phyloP scores from a whole-genome alignment of 2,329 filamentous ascomycete genomes.

The Alternaria infectoria region DNA sequence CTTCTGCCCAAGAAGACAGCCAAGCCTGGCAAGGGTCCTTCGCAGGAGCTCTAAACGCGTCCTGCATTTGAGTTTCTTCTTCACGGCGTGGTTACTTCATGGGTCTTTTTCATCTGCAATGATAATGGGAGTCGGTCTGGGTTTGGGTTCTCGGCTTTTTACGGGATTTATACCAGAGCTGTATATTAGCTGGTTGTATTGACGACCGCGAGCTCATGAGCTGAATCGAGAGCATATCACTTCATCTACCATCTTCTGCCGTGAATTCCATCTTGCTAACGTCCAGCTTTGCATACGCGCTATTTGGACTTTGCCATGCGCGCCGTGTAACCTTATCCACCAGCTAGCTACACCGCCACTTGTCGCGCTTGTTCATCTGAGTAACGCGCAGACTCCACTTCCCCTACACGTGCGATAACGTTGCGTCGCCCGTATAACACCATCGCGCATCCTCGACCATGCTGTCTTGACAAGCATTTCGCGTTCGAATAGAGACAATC shows the following conservation, averaged over 20 bases:
- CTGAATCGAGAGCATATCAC: conserved; percentile 49
- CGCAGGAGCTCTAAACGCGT: conserved; percentile 85
- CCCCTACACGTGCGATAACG: not conserved
- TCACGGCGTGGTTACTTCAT: conserved; percentile 53
- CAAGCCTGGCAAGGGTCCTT: conserved; percentile 90
- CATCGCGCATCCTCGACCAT: not conserved
- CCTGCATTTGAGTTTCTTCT: conserved; percentile 43
- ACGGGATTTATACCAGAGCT: conserved; percentile 60
- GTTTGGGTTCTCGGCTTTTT: conserved; percentile 63
- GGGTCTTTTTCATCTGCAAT: conserved; percentile 69
- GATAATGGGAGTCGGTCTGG: conserved; percentile 76
- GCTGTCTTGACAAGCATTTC: not conserved
- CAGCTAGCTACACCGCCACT: not conserved
- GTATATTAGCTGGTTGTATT: conserved; percentile 65
- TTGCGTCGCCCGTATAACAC: not conserved
- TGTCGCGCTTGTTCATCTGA: not conserved
- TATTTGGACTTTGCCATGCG: not conserved
- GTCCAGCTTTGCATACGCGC: not conserved
- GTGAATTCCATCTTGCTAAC: not conserved
- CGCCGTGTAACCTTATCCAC: not conserved
- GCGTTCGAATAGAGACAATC: not conserved
- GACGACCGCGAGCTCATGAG: conserved; percentile 56
- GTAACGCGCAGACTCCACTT: not conserved
- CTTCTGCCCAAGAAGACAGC: conserved; percentile 98
- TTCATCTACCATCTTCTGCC: conserved; percentile 16